Conservation (phyloP, 306 rosid species). For the Fragaria nilgerrensis region DNA sequence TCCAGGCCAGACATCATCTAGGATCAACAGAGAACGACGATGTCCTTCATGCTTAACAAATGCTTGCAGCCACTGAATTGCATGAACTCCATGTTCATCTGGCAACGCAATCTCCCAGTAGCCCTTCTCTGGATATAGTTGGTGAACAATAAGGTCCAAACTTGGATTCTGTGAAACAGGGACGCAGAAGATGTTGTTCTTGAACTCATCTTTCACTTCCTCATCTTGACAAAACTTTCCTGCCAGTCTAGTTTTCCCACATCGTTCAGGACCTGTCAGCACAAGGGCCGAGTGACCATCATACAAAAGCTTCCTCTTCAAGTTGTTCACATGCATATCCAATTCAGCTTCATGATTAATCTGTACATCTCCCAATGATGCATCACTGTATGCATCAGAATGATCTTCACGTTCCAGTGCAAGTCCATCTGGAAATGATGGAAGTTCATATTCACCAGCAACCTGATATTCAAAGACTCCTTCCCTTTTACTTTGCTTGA, state of each 20-base stretch:
- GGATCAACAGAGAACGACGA: not conserved
- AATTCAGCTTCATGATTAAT: not conserved
- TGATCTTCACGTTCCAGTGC: not conserved
- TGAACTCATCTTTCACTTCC: constrained; percentile 7
- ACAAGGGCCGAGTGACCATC: not conserved
- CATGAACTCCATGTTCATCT: not conserved
- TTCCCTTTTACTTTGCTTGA: not conserved
- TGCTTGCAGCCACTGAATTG: not conserved
- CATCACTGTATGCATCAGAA: not conserved
- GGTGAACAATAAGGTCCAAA: not conserved
- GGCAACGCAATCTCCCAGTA: not conserved
- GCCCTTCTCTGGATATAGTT: not conserved
- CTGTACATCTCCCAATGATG: not conserved
- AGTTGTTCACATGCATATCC: not conserved
- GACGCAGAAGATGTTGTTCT: not conserved
- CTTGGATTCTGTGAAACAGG: not conserved
- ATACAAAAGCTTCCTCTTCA: constrained; percentile 8
- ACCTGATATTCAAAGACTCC: not conserved
- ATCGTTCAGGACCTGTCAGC: constrained; percentile 10
- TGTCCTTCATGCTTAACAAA: not conserved
- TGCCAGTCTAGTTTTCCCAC: constrained; percentile 19
- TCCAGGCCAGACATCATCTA: constrained; percentile 4
- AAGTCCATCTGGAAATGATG: not conserved
- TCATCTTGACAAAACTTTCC: not conserved
- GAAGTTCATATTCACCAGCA: not conserved